Conservation (phyloP, 2,329 filamentous ascomycete genomes). For the Trichophaea hybrida region DNA sequence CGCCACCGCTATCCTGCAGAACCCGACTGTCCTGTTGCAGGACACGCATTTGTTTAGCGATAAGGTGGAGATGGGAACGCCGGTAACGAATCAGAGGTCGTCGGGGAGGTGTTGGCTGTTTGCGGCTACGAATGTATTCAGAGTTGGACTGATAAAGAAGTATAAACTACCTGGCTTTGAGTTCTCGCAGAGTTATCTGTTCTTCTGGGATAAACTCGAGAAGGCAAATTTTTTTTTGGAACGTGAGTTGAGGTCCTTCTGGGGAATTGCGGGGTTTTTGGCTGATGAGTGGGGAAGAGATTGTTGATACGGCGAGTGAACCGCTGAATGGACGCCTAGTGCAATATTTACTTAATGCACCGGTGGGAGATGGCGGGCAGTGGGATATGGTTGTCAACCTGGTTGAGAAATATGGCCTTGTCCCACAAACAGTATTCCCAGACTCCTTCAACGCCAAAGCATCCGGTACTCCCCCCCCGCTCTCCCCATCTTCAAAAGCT, state of each 20-base stretch:
- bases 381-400: conserved; percentile 77
- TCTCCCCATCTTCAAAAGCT: neutral
- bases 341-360: conserved; percentile 50
- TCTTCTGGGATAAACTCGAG: conserved; percentile 90
- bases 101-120: conserved; percentile 87
- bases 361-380: conserved; percentile 70
- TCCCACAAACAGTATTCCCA: conserved; percentile 67
- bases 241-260: conserved; percentile 29
- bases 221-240: conserved; percentile 84
- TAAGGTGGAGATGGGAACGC: conserved; percentile 61
- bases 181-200: conserved; percentile 75
- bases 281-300: conserved; percentile 31
- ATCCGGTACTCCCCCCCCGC: conserved; percentile 2
- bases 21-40: conserved; percentile 38
- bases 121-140: conserved; percentile 79
- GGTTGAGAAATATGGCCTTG: conserved; percentile 75
- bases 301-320: conserved; percentile 57
- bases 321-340: conserved; percentile 60
- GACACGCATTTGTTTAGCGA: conserved; percentile 74
- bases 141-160: conserved; percentile 73
- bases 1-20: conserved; percentile 23
- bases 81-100: conserved; percentile 70
- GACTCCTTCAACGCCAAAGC: conserved; percentile 67
- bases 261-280: neutral
- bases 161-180: conserved; percentile 67